These are phyloP conservation scores for Trichoderma hamatum DNA, from an alignment of 2,329 filamentous ascomycete species.

Conservation along the genomic window DNA sequence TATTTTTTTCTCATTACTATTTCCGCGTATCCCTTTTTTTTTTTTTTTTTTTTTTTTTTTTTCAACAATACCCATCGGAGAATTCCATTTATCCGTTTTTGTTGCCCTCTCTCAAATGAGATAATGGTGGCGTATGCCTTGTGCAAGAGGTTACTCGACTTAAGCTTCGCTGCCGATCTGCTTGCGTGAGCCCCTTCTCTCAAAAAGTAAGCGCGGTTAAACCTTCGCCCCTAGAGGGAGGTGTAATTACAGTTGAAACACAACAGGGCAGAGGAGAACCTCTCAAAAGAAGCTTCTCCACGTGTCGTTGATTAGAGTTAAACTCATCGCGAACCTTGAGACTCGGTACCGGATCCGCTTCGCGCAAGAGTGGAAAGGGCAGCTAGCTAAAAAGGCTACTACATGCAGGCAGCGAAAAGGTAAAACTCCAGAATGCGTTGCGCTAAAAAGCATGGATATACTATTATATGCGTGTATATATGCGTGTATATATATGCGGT, in stretches of 20 bases:
- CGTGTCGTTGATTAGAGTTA: not conserved
- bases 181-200: not conserved
- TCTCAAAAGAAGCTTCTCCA: not conserved
- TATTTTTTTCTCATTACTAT: not conserved
- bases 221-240: not conserved
- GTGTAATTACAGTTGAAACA: not conserved
- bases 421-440: not conserved
- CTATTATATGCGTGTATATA: no score
- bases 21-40: not conserved
- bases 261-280: not conserved
- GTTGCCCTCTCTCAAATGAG: not conserved
- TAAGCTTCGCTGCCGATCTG: not conserved
- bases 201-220: not conserved
- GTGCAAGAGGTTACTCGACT: not conserved
- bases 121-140: not conserved
- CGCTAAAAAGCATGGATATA: not conserved
- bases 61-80: no score
- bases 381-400: not conserved
- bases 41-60: not conserved
- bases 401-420: not conserved
- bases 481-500: not conserved
- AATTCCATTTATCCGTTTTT: no score
- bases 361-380: not conserved
- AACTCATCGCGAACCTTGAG: not conserved
- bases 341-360: not conserved